These are phyloP conservation scores for Dioszegia hungarica DNA, from an alignment of 768 basidiomycete species.

Conservation along the genomic window DNA sequence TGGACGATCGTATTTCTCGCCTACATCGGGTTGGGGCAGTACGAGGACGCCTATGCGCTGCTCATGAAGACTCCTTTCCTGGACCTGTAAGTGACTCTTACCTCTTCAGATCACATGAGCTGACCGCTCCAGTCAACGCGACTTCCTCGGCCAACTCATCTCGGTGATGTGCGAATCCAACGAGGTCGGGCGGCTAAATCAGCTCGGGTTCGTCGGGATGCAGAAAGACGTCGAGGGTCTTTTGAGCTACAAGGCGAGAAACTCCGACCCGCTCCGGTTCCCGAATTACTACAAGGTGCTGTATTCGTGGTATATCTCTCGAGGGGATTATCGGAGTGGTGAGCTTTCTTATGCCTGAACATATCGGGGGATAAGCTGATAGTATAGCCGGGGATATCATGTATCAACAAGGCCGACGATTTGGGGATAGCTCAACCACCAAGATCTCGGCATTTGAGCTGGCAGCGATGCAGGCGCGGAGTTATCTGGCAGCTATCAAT, in stretches of 20 bases:
- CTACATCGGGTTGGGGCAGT: slow-evolving; percentile 65
- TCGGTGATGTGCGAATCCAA: slow-evolving; percentile 89
- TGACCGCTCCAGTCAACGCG: slow-evolving; percentile 62
- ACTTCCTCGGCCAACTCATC: slow-evolving; percentile 74
- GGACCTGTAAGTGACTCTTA: slow-evolving; percentile 61
- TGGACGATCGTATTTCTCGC: slow-evolving; percentile 77
- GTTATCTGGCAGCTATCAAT: slow-evolving; percentile 78
- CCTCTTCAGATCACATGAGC: neutral
- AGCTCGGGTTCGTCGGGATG: slow-evolving; percentile 78
- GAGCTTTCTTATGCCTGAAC: slow-evolving; percentile 33
- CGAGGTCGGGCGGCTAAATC: slow-evolving; percentile 69
- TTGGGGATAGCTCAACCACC: slow-evolving; percentile 52
- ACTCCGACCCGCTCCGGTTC: slow-evolving; percentile 76
- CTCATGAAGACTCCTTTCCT: slow-evolving; percentile 70
- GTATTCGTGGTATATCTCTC: slow-evolving; percentile 85
- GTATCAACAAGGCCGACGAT: slow-evolving; percentile 83
- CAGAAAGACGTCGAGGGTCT: slow-evolving; percentile 81
- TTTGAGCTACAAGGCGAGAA: slow-evolving; percentile 86
- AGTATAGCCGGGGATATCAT: slow-evolving; percentile 74
- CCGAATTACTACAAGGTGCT: slow-evolving; percentile 86
- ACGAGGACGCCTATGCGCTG: slow-evolving; percentile 81
- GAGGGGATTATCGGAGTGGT: slow-evolving; percentile 91
- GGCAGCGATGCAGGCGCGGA: slow-evolving; percentile 65
- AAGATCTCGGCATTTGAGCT: slow-evolving; percentile 52
- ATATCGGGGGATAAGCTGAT: slow-evolving; percentile 6